Conservation (phyloP, 148 eudicot genomes). For the Rhododendron molle region DNA sequence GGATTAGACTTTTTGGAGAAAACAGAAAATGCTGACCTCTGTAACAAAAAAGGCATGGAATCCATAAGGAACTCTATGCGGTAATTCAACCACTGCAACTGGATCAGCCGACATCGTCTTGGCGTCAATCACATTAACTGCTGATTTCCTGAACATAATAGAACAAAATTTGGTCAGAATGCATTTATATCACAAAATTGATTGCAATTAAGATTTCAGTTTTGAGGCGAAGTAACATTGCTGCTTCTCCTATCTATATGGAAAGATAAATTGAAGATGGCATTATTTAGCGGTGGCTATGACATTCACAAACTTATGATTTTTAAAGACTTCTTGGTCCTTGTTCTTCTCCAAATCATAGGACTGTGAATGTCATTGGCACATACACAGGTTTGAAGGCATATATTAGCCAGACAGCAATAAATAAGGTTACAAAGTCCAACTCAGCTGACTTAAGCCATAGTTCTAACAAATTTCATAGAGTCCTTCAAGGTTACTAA, state of each 20-base stretch:
- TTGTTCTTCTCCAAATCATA: background rate
- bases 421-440: background rate
- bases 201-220: background rate
- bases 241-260: background rate
- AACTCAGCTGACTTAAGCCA: background rate
- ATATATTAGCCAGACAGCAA: background rate
- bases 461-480: background rate
- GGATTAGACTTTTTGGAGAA: background rate
- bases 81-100: conserved; percentile 84
- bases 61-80: conserved; percentile 86
- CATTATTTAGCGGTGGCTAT: background rate
- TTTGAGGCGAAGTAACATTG: background rate
- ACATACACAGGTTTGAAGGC: background rate
- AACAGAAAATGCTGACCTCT: conserved; percentile 49
- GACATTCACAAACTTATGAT: background rate
- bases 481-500: background rate
- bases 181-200: background rate
- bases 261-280: background rate
- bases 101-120: conserved; percentile 93
- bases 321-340: background rate
- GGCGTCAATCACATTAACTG: conserved; percentile 84
- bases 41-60: conserved; percentile 95
- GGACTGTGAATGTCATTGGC: background rate
- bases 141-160: conserved; percentile 58
- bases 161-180: background rate